Evolutionary conservation across 2,329 filamentous ascomycete genomes (phyloP), one percentile per base, ranked within the genome.

Genomic region (Keithomyces neogunnii): DNA sequence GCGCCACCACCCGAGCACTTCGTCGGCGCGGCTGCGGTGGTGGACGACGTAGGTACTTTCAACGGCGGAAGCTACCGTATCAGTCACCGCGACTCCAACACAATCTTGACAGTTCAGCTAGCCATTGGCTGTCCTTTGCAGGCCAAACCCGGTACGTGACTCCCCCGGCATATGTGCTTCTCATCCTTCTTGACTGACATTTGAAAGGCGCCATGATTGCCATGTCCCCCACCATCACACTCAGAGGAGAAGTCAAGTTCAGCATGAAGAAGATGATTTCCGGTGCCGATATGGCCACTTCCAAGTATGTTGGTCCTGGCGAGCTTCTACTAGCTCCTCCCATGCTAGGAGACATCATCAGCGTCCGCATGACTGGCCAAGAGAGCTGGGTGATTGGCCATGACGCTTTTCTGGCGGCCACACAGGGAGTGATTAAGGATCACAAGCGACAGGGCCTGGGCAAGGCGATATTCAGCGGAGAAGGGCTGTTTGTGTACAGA

Each of bases 1-100:
- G 73, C 70, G 3, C 74, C 71, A 9, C 63, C 69, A 5, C 67
- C 71, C 13, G 67, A 70, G 33, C 78, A 86, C 52, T 90, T 92
- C 56, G 66, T 75, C 5, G 88, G 87, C 32, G 82, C 79, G 0
- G 55, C 53, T 36, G 73, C 85, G 1, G 77, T 79, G 1, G 74
- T 82, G 32, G 93, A 97, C 66, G 91, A 96, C 59, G 82, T 95
- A 2, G 93, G 93, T n/a, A 93, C 87, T 0, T 99, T 97, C 74
- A 97, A 97, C 65, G 93, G 93, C 13, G 93, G 93, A 10, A 92
- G 88, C 63, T 99, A 92, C 66, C 80, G 93, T 43, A 90, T 97
- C 64, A 93, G 88, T 62, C 93, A 99, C 64, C 80, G 93, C 28
- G 90, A 96, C 67, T 85, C 82, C 53, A 99, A 97, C 66, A 90